Conservation (phyloP, 1,284 basidiomycete species). For the Crepidotus sp. region DNA sequence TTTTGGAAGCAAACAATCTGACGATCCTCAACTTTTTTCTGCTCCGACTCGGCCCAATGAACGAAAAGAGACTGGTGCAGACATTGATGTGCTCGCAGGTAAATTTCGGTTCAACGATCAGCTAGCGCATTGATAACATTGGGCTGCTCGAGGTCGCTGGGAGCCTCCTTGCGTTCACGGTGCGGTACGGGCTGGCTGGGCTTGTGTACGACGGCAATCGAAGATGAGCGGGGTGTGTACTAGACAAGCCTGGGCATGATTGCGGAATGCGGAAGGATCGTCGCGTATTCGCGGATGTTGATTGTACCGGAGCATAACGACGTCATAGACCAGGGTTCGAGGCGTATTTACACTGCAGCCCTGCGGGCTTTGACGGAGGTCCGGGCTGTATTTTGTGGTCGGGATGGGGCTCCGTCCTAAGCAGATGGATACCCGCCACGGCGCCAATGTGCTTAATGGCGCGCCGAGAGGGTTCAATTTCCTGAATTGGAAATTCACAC, state of each 20-base stretch:
- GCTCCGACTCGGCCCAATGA: conserved; percentile 71
- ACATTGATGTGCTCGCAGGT: conserved; percentile 70
- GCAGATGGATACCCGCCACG: neutral
- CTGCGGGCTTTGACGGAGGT: neutral
- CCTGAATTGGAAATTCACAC: too few relatives aligned
- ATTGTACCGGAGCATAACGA: neutral
- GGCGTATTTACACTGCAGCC: neutral
- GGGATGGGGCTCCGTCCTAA: neutral
- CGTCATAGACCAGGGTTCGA: neutral
- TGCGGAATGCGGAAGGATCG: conserved; percentile 10
- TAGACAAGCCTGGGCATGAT: conserved; percentile 11
- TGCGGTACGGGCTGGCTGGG: conserved; percentile 82
- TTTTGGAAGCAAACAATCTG: conserved; percentile 72
- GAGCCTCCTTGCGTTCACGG: conserved; percentile 69
- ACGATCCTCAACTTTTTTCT: conserved; percentile 84
- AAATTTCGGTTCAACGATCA: conserved; percentile 10
- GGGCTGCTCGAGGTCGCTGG: conserved; percentile 44
- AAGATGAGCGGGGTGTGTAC: conserved; percentile 39
- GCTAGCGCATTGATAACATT: conserved; percentile 1
- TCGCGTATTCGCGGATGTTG: too few relatives aligned
- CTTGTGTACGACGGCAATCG: conserved; percentile 86
- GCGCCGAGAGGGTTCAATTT: too few relatives aligned
- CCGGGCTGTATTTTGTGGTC: neutral
- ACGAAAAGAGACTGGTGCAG: conserved; percentile 68
- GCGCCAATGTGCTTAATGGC: too few relatives aligned